Conservation (phyloP, 441 rosid genomes). For the Erodium chrysanthum region DNA sequence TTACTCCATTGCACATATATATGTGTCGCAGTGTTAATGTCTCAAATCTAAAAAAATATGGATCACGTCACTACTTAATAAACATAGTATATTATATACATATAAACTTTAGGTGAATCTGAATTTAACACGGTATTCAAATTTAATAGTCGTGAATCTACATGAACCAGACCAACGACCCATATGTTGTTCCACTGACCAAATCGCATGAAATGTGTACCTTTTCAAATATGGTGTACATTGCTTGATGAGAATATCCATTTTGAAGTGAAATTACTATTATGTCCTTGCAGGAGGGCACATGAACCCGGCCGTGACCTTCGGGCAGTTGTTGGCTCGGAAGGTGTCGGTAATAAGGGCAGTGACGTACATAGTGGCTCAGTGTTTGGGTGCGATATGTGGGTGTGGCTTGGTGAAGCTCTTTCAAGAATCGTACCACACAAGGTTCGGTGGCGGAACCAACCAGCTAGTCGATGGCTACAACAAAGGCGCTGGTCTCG, state of each 20-base stretch:
- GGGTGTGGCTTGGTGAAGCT: slow-evolving; percentile 33
- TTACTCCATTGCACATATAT: background rate
- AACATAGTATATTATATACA: too few species aligned
- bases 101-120: too few species aligned
- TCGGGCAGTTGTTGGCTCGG: slow-evolving; percentile 25
- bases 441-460: slow-evolving; percentile 46
- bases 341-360: slow-evolving; percentile 26
- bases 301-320: slow-evolving; percentile 25
- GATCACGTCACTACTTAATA: too few species aligned
- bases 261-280: background rate
- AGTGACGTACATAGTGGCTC: slow-evolving; percentile 31
- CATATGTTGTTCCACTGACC: too few species aligned
- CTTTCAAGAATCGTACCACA: slow-evolving; percentile 27
- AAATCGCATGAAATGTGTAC: too few species aligned
- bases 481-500: slow-evolving; percentile 51
- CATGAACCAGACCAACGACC: too few species aligned
- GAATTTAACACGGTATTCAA: too few species aligned
- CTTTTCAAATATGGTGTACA: too few species aligned
- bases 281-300: background rate
- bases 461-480: slow-evolving; percentile 40
- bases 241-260: too few species aligned
- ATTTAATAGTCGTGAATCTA: too few species aligned
- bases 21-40: too few species aligned
- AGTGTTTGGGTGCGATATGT: slow-evolving; percentile 32
- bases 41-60: too few species aligned